phyloP scores from a whole-genome alignment of 2,329 filamentous ascomycete genomes.

The Pseudogymnoascus verrucosus region DNA sequence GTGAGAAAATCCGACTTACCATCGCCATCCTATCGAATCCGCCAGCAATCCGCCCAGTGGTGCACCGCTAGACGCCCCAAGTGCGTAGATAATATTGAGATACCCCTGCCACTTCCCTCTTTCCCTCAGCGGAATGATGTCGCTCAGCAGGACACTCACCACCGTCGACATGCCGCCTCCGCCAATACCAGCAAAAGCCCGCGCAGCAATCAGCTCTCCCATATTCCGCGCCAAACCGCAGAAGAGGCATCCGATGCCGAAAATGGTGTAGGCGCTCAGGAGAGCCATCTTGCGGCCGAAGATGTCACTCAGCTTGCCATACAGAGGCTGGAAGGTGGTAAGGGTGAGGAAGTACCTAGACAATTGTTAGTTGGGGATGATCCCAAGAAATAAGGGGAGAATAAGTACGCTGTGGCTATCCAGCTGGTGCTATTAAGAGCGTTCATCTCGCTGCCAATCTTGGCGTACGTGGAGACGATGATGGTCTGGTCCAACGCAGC shows the following conservation, averaged over 20 bases:
- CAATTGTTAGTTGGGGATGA: neutral
- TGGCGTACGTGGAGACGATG: constrained; percentile 68
- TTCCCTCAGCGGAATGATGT: constrained; percentile 61
- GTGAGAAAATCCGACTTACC: constrained; percentile 36
- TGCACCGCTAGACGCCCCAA: constrained; percentile 60
- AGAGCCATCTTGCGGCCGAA: constrained; percentile 61
- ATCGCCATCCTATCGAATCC: constrained; percentile 68
- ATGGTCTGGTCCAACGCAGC: constrained; percentile 70
- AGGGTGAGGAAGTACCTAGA: constrained; percentile 62
- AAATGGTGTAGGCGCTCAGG: constrained; percentile 55
- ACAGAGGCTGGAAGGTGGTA: constrained; percentile 68
- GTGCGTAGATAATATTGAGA: constrained; percentile 64
- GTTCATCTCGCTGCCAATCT: constrained; percentile 67
- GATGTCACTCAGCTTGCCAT: constrained; percentile 63
- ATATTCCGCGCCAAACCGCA: constrained; percentile 59
- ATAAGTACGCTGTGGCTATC: constrained; percentile 52
- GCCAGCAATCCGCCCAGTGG: constrained; percentile 65
- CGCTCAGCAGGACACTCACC: constrained; percentile 60
- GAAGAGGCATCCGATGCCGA: constrained; percentile 54
- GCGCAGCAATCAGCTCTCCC: constrained; percentile 55
- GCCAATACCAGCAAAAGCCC: constrained; percentile 50
- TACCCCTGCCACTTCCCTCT: constrained; percentile 66
- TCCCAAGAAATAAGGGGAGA: neutral
- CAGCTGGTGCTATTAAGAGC: constrained; percentile 68
- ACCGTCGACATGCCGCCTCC: constrained; percentile 66